Evolutionary conservation across 1,284 basidiomycete genomes (phyloP).

Genomic region (Cutaneotrichosporon cavernicola): DNA sequence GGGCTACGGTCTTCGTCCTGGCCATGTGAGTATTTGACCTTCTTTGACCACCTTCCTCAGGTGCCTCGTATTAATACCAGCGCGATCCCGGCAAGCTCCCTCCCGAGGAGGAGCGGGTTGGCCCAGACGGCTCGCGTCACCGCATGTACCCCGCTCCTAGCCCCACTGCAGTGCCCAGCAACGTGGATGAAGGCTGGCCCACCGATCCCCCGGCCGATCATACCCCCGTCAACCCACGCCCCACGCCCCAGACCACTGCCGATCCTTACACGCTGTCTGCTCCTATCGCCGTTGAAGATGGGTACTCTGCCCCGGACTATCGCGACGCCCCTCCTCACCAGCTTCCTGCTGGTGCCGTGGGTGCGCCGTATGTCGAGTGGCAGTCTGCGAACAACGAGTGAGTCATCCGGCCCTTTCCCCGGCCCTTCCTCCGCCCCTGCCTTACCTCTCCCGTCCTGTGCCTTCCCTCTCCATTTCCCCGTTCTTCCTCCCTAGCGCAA

Average conservation of each 20-base stretch:
- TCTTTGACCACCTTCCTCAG: not conserved
- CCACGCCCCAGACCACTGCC: no score
- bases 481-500: not conserved
- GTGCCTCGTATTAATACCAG: not conserved
- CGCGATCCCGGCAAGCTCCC: slow-evolving; percentile 21
- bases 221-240: no score
- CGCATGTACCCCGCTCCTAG: slow-evolving; percentile 39
- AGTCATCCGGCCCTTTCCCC: not conserved
- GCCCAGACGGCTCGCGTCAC: slow-evolving; percentile 26
- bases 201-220: not conserved
- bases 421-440: not conserved
- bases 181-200: slow-evolving; percentile 37
- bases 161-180: slow-evolving; percentile 25
- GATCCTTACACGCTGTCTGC: no score
- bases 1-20: slow-evolving; percentile 26
- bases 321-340: slow-evolving; percentile 12
- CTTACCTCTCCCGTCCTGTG: not conserved
- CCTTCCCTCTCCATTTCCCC: not conserved
- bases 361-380: slow-evolving; percentile 7
- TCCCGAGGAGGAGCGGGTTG: slow-evolving; percentile 28
- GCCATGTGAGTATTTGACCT: not conserved
- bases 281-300: no score
- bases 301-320: not conserved
- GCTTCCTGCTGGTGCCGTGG: slow-evolving; percentile 4
- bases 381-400: not conserved